These are phyloP conservation scores for Capsicum pubescens DNA, from an alignment of 257 asterid genomes.

Conservation along the genomic window DNA sequence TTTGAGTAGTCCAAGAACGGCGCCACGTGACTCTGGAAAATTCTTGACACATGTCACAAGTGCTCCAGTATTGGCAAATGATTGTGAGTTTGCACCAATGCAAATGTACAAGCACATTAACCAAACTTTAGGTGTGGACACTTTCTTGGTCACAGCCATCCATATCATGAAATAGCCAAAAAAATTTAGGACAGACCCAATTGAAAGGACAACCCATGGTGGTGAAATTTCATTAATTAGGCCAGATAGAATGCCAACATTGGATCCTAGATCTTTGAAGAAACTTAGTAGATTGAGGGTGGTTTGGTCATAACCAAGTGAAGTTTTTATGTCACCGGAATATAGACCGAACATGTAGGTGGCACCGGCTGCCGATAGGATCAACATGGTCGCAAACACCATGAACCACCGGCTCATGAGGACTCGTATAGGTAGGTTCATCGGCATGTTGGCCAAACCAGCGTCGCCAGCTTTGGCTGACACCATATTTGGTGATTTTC, in stretches of 20 bases:
- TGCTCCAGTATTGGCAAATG: conserved; percentile 88
- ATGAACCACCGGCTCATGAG: conserved; percentile 77
- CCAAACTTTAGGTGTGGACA: conserved; percentile 64
- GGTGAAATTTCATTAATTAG: conserved; percentile 82
- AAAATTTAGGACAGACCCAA: conserved; percentile 70
- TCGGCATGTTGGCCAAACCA: conserved; percentile 28
- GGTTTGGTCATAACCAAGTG: conserved; percentile 76
- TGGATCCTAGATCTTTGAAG: conserved; percentile 77
- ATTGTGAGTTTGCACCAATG: conserved; percentile 80
- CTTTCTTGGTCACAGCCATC: conserved; percentile 67
- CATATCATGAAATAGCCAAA: conserved; percentile 88
- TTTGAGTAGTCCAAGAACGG: conserved; percentile 47
- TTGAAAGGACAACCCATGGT: conserved; percentile 81
- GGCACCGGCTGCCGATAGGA: conserved; percentile 81
- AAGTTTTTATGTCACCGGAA: conserved; percentile 52
- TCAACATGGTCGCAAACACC: conserved; percentile 69
- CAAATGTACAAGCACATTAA: conserved; percentile 81
- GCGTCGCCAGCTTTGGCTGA: conserved; percentile 29
- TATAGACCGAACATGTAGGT: conserved; percentile 81
- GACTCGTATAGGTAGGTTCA: conserved; percentile 44
- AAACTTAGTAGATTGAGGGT: conserved; percentile 79
- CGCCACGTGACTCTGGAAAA: conserved; percentile 67
- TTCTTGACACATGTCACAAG: conserved; percentile 80
- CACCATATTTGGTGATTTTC: conserved; percentile 37
- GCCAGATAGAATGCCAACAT: conserved; percentile 75